phyloP scores from a whole-genome alignment of 2,329 filamentous ascomycete species.

The Penicillium decumbens region DNA sequence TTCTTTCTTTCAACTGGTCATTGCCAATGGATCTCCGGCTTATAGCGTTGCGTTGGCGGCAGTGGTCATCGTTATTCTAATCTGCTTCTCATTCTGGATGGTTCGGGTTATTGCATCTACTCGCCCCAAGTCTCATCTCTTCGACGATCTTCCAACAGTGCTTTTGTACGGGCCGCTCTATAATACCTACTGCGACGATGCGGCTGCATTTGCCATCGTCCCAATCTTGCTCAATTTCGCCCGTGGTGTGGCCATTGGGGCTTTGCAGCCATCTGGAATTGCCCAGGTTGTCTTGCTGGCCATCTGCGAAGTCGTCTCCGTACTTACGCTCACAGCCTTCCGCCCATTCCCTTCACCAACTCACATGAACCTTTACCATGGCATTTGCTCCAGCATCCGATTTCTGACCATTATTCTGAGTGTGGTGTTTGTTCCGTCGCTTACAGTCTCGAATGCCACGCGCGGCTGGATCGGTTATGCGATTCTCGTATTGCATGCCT shows the following conservation, averaged over 20 bases:
- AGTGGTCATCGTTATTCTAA: constrained; percentile 66
- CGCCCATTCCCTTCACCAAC: constrained; percentile 84
- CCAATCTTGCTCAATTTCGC: constrained; percentile 80
- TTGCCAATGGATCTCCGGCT: constrained; percentile 62
- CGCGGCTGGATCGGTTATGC: constrained; percentile 96
- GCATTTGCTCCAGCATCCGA: constrained; percentile 72
- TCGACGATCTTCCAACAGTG: constrained; percentile 87
- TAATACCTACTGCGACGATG: constrained; percentile 94
- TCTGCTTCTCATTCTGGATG: constrained; percentile 72
- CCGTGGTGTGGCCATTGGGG: constrained; percentile 84
- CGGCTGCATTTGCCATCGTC: constrained; percentile 81
- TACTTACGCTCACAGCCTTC: constrained; percentile 83
- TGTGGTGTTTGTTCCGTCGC: constrained; percentile 76
- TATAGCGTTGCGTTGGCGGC: constrained; percentile 71
- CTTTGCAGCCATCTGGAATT: constrained; percentile 86
- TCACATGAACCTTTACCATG: constrained; percentile 96
- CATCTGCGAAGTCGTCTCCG: constrained; percentile 87
- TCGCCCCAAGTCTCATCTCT: constrained; percentile 77
- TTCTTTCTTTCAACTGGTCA: constrained; percentile 86
- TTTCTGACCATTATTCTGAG: constrained; percentile 71
- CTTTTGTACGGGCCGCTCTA: constrained; percentile 89
- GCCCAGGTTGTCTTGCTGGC: constrained; percentile 88
- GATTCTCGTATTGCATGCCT: constrained; percentile 78
- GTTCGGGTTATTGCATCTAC: constrained; percentile 75
- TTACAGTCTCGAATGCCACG: constrained; percentile 70